Evolutionary conservation across 225 moss, liverwort and hornwort genomes (phyloP), one percentile per base, ranked within the genome.

Genomic region (Marchantia polymorpha): DNA sequence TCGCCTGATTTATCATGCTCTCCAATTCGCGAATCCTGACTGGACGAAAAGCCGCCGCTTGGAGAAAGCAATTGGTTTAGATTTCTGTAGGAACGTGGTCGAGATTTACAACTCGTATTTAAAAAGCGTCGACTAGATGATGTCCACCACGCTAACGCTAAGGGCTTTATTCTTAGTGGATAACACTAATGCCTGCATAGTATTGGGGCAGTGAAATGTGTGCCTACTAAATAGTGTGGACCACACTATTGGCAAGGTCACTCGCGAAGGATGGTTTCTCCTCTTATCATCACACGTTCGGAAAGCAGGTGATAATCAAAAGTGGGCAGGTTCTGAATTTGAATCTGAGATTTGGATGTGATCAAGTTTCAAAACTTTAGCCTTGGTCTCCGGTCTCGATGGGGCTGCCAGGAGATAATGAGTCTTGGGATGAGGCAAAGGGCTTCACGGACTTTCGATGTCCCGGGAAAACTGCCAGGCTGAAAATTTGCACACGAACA

Each of bases 361-460:
- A 60, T 60, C 60, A 60, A 20, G 15, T 60, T 66, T 66, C 65
- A 66, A 26, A 66, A 66, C 25, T 30, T 19, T 26, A 29, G 26
- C 29, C 29, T 14, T 66, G 8, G 65, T 60, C 60, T 60, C 65
- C 65, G 65, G 65, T 66, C 27, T 66, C 65, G 65, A 66, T 66
- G 65, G 65, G 26, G 65, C 65, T 27, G 65, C 65, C 65, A 66
- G 25, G 65, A 66, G 65, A 66, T 66, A 27, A 66, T 26, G 26
- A 26, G 29, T 66, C 65, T 66, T 11, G 65, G 65, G 26, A 66
- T 26, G 65, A 66, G 65, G 65, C 26, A 66, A 26, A 26, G 65
- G 22, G 60, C 15, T 60, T 60, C 65, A 66, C 65, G 65, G 65
- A 66, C 26, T 66, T 66, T 15, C 10, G 1, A 27, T 66, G 65